Conservation (phyloP, 257 asterid genomes). For the Sherardia arvensis region DNA sequence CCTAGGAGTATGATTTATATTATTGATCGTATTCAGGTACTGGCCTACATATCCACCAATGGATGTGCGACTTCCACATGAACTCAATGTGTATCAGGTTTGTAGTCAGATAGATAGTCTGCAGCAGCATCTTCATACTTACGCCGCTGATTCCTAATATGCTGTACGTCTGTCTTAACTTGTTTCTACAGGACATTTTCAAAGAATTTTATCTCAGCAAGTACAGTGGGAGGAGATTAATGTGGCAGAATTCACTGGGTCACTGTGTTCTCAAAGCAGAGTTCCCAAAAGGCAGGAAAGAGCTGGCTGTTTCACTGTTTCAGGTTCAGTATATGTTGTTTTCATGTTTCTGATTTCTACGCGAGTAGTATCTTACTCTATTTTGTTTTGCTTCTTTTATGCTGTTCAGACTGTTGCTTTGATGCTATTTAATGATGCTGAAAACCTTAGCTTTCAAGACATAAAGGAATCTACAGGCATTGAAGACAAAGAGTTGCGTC, state of each 20-base stretch:
- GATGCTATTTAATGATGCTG: slow-evolving; percentile 91
- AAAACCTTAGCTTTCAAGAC: slow-evolving; percentile 82
- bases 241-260: slow-evolving; percentile 98
- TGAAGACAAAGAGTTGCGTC: slow-evolving; percentile 84
- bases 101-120: slow-evolving; percentile 12
- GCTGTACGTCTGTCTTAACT: background rate
- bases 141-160: background rate
- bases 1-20: slow-evolving; percentile 4
- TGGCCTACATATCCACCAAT: slow-evolving; percentile 99
- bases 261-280: slow-evolving; percentile 91
- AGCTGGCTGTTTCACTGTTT: slow-evolving; percentile 94
- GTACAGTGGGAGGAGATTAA: slow-evolving; percentile 90
- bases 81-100: slow-evolving; percentile 95
- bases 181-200: slow-evolving; percentile 65
- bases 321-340: slow-evolving; percentile 48
- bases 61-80: slow-evolving; percentile 95
- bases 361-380: background rate
- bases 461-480: slow-evolving; percentile 82
- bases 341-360: slow-evolving; percentile 1
- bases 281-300: slow-evolving; percentile 86
- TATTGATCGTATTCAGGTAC: slow-evolving; percentile 44
- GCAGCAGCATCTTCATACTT: slow-evolving; percentile 5
- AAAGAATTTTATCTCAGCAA: slow-evolving; percentile 95
- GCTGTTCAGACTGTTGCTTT: slow-evolving; percentile 74
- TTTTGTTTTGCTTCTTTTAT: slow-evolving; percentile 12